phyloP scores from a whole-genome alignment of 2,329 filamentous ascomycete species.

The Aspergillus pseudonomiae region DNA sequence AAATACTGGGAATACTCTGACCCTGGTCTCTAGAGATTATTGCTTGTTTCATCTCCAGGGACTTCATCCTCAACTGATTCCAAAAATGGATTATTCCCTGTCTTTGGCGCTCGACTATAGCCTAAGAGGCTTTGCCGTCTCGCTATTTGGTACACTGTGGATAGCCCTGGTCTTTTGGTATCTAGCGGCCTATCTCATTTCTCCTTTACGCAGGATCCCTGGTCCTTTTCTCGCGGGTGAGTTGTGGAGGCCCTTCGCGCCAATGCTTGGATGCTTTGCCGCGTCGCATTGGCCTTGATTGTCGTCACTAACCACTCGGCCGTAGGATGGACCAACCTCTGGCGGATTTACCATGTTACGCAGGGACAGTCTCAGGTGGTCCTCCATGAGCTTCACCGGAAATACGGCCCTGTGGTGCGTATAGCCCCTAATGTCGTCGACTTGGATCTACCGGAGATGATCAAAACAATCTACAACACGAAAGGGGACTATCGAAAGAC shows the following conservation, averaged over 20 bases:
- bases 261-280: not conserved
- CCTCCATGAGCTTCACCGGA: constrained; percentile 39
- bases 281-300: not conserved
- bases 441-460: constrained; percentile 42
- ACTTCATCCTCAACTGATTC: not conserved
- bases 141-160: constrained; percentile 4
- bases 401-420: constrained; percentile 47
- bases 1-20: not conserved
- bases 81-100: not conserved
- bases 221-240: constrained; percentile 27
- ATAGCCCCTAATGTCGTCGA: constrained; percentile 46
- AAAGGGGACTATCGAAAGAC: constrained; percentile 37
- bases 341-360: constrained; percentile 36
- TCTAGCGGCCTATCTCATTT: constrained; percentile 20
- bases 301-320: not conserved
- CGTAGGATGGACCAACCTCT: constrained; percentile 41
- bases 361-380: constrained; percentile 30
- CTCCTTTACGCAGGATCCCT: constrained; percentile 22
- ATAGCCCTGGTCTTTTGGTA: constrained; percentile 19
- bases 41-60: not conserved
- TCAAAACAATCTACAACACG: constrained; percentile 42
- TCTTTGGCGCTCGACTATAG: not conserved
- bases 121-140: not conserved
- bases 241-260: not conserved
- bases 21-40: not conserved